Conservation (phyloP, 495 filamentous ascomycete genomes). For the Tuber aestivum region DNA sequence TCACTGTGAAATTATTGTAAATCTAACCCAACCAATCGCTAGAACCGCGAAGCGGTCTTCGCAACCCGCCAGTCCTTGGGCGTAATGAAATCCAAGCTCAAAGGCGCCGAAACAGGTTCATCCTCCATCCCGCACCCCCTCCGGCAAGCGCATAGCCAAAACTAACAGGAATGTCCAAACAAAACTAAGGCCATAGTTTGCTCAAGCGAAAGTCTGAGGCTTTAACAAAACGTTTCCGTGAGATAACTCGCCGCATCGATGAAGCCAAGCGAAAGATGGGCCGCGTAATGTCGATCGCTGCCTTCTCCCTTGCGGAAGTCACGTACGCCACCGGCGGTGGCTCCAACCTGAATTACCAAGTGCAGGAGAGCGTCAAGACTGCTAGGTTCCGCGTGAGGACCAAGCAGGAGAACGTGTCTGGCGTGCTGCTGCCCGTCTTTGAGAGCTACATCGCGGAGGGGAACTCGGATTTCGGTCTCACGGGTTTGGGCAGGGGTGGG, state of each 20-base stretch:
- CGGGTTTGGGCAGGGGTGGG: constrained; percentile 91
- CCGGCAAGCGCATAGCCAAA: constrained; percentile 54
- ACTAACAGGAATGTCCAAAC: background rate
- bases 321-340: constrained; percentile 80
- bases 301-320: constrained; percentile 95
- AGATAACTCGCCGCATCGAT: constrained; percentile 95
- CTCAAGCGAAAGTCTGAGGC: constrained; percentile 92
- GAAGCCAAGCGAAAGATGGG: constrained; percentile 99
- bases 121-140: constrained; percentile 43
- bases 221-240: constrained; percentile 65
- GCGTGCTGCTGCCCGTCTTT: constrained; percentile 87
- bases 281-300: constrained; percentile 96
- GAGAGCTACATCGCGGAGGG: constrained; percentile 79
- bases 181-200: constrained; percentile 63
- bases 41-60: constrained; percentile 93
- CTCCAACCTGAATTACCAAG: constrained; percentile 91
- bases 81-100: constrained; percentile 97
- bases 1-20: background rate
- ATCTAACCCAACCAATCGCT: constrained; percentile 8
- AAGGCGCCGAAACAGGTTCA: constrained; percentile 70
- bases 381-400: constrained; percentile 87
- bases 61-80: constrained; percentile 94
- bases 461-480: constrained; percentile 94
- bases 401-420: constrained; percentile 97
- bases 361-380: constrained; percentile 89